Conservation (phyloP, 2,329 filamentous ascomycete species). For the Ophiosphaerella korrae region DNA sequence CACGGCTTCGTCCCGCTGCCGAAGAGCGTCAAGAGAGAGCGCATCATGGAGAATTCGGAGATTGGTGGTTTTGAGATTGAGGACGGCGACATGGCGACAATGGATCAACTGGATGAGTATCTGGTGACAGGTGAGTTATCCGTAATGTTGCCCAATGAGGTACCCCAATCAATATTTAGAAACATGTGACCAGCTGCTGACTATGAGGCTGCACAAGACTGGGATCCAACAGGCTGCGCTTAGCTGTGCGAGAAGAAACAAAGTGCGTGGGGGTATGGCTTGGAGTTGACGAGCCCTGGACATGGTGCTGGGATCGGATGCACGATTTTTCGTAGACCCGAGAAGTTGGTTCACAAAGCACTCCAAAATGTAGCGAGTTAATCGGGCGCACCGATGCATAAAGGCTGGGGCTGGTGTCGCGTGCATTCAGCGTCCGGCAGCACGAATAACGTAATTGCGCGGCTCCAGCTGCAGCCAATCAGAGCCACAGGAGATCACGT, state of each 20-base stretch:
- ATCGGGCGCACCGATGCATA: too few species aligned
- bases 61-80: constrained; percentile 66
- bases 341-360: too few species aligned
- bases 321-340: too few species aligned
- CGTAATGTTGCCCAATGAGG: neutral
- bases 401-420: too few species aligned
- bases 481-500: too few species aligned
- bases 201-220: constrained; percentile 37
- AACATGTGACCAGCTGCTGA: constrained; percentile 9
- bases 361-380: too few species aligned
- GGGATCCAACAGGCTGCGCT: constrained; percentile 54
- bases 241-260: constrained; percentile 25
- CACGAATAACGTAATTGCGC: too few species aligned
- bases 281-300: neutral
- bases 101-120: constrained; percentile 73
- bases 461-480: too few species aligned
- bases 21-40: constrained; percentile 68
- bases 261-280: constrained; percentile 29
- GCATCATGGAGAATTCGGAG: constrained; percentile 69
- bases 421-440: too few species aligned
- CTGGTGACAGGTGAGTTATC: constrained; percentile 62
- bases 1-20: constrained; percentile 74
- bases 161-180: neutral
- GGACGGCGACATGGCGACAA: constrained; percentile 63
- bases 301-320: too few species aligned